Conservation (phyloP, 1,284 basidiomycete genomes). For the Fistulinella cinereoalba region DNA sequence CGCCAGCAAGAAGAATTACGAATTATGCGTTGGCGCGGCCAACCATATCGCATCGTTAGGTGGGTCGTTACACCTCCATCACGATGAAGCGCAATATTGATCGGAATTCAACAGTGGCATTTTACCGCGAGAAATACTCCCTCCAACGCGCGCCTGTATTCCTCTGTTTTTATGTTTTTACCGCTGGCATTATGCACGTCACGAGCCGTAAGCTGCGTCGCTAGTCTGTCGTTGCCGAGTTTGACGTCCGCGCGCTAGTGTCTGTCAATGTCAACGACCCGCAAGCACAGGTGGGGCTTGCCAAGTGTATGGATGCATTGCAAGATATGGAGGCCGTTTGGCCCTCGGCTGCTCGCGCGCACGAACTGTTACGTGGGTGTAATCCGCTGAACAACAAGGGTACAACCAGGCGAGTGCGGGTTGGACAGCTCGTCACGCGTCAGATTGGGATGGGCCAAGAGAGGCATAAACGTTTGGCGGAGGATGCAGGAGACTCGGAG, state of each 20-base stretch:
- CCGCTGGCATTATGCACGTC: constrained; percentile 80
- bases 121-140: constrained; percentile 63
- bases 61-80: constrained; percentile 31
- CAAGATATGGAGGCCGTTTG: constrained; percentile 70
- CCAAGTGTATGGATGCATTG: constrained; percentile 67
- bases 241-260: no score
- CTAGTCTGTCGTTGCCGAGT: background rate
- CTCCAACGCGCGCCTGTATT: constrained; percentile 69
- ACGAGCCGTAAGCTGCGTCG: constrained; percentile 47
- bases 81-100: background rate
- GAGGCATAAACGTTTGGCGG: constrained; percentile 36
- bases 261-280: constrained; percentile 62
- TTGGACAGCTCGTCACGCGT: constrained; percentile 26
- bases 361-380: constrained; percentile 68
- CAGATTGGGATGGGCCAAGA: constrained; percentile 40
- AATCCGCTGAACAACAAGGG: constrained; percentile 46
- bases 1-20: constrained; percentile 63
- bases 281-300: constrained; percentile 62
- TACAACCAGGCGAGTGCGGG: constrained; percentile 10
- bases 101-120: constrained; percentile 38
- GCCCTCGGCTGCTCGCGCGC: constrained; percentile 73
- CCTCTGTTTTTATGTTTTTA: constrained; percentile 80
- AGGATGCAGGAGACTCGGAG: constrained; percentile 33
- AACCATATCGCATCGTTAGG: constrained; percentile 78
- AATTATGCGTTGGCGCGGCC: constrained; percentile 68